A percentile compares a stretch with the other conserved stretches of the same genome.
These are phyloP conservation scores for Aspergillus phoenicis DNA, from an alignment of 2,329 filamentous ascomycete species.

Conservation along the genomic window DNA sequence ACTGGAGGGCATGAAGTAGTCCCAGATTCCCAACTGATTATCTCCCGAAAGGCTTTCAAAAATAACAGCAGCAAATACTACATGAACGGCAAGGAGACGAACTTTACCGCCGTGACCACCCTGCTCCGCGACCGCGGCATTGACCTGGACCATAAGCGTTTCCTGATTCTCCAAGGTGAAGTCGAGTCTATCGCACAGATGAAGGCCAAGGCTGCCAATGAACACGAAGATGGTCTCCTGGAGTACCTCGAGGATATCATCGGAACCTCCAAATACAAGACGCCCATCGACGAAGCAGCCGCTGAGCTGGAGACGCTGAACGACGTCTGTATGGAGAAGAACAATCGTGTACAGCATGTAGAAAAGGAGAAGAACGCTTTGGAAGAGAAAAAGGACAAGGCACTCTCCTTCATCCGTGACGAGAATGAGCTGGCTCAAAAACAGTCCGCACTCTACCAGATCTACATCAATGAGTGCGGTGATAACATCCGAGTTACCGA, in stretches of 20 bases:
- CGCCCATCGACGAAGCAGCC: constrained; percentile 91
- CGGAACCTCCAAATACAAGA: constrained; percentile 97
- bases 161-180: constrained; percentile 94
- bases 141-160: constrained; percentile 96
- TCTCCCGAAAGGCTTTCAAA: constrained; percentile 92
- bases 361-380: constrained; percentile 94
- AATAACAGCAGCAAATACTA: constrained; percentile 99
- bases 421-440: constrained; percentile 92
- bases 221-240: constrained; percentile 92
- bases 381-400: constrained; percentile 96
- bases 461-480: constrained; percentile 83
- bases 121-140: constrained; percentile 85
- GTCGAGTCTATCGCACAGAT: constrained; percentile 99
- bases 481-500: constrained; percentile 87
- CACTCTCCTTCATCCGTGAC: constrained; percentile 81
- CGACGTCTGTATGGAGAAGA: constrained; percentile 94
- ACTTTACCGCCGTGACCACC: constrained; percentile 87
- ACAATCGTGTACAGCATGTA: constrained; percentile 90
- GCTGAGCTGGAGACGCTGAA: constrained; percentile 89
- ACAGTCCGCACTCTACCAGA: constrained; percentile 88
- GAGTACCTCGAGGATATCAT: constrained; percentile 99
- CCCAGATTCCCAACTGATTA: constrained; percentile 79
- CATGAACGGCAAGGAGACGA: constrained; percentile 86
- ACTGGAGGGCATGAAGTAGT: constrained; percentile 74
- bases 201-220: constrained; percentile 93